phyloP scores from a whole-genome alignment of 1,284 basidiomycete genomes.

The Marasmius fiardii region DNA sequence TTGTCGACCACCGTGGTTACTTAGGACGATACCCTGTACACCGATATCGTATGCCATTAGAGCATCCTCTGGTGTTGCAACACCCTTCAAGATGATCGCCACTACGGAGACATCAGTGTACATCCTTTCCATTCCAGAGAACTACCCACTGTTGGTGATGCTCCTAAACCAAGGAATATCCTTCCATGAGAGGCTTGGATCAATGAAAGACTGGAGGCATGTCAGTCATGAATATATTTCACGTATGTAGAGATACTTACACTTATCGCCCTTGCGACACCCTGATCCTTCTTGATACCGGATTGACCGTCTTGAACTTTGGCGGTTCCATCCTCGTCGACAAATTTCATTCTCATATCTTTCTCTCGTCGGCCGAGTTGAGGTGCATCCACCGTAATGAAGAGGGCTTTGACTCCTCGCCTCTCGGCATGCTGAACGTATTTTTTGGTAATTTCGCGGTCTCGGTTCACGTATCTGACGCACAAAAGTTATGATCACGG shows the following conservation, averaged over 20 bases:
- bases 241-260: constrained; percentile 36
- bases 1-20: constrained; percentile 92
- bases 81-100: constrained; percentile 1
- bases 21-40: constrained; percentile 82
- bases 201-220: constrained; percentile 80
- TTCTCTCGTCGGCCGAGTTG: constrained; percentile 89
- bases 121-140: constrained; percentile 91
- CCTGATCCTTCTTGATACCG: constrained; percentile 80
- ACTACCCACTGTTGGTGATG: constrained; percentile 85
- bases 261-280: constrained; percentile 92
- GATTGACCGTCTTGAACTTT: constrained; percentile 52
- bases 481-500: not conserved
- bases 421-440: constrained; percentile 83
- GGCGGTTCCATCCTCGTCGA: constrained; percentile 79
- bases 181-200: constrained; percentile 84
- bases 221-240: not conserved
- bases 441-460: constrained; percentile 77
- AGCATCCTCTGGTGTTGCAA: constrained; percentile 55
- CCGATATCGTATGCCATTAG: constrained; percentile 84
- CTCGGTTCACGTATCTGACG: constrained; percentile 81
- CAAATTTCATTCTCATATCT: constrained; percentile 97
- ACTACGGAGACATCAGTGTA: constrained; percentile 64
- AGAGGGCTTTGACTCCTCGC: constrained; percentile 81
- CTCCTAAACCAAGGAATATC: constrained; percentile 87
- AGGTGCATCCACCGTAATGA: constrained; percentile 93